Evolutionary conservation across 2,329 filamentous ascomycete genomes (phyloP).

Genomic region (Emmonsia crescens): DNA sequence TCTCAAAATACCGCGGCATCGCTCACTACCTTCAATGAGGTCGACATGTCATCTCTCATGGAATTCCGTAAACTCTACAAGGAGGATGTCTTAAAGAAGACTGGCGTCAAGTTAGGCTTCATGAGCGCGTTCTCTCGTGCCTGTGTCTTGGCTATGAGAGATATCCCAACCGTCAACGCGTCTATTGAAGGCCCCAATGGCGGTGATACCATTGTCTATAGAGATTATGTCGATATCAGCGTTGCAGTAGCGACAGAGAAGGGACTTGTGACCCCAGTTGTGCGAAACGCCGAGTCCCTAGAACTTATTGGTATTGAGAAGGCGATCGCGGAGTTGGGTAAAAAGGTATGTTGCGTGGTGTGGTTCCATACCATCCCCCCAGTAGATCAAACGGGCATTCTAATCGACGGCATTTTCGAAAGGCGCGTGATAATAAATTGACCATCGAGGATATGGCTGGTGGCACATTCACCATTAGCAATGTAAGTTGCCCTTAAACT

Average conservation of each 20-base stretch:
- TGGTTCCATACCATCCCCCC: neutral
- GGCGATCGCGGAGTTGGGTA: slow-evolving; percentile 83
- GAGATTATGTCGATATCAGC: slow-evolving; percentile 95
- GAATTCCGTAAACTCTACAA: slow-evolving; percentile 97
- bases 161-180: slow-evolving; percentile 89
- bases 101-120: slow-evolving; percentile 95
- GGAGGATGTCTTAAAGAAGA: slow-evolving; percentile 91
- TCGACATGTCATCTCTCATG: slow-evolving; percentile 97
- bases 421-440: slow-evolving; percentile 91
- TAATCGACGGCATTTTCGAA: slow-evolving; percentile 10
- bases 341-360: slow-evolving; percentile 55
- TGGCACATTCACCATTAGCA: slow-evolving; percentile 96
- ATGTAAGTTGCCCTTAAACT: slow-evolving; percentile 38
- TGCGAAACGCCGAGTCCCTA: slow-evolving; percentile 82
- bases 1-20: slow-evolving; percentile 98
- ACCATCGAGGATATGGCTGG: slow-evolving; percentile 99
- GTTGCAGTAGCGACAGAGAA: slow-evolving; percentile 97
- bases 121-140: slow-evolving; percentile 97
- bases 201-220: slow-evolving; percentile 95
- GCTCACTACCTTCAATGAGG: slow-evolving; percentile 96
- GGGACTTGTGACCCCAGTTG: slow-evolving; percentile 90
- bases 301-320: slow-evolving; percentile 84
- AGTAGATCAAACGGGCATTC: neutral
- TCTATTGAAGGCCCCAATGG: slow-evolving; percentile 93
- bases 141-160: slow-evolving; percentile 81